Evolutionary conservation across 2,329 filamentous ascomycete genomes (phyloP).

Genomic region (Mycosphaerella arachidis): DNA sequence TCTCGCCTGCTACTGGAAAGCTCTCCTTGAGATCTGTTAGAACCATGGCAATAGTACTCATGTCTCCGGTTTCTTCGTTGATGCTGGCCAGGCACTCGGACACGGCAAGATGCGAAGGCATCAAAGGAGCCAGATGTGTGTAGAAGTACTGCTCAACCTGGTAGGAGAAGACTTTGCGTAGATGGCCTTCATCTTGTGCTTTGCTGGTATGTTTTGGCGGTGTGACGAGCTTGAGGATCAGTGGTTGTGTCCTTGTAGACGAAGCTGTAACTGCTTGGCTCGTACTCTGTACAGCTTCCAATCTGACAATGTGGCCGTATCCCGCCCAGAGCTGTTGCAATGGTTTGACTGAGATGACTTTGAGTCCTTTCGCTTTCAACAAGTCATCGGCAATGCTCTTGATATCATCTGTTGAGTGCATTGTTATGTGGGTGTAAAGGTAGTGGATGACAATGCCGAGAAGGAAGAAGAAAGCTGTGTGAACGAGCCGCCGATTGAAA

Average conservation of each 20-base stretch:
- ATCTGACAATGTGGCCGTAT: slow-evolving; percentile 52
- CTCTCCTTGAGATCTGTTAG: slow-evolving; percentile 52
- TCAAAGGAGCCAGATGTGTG: slow-evolving; percentile 47
- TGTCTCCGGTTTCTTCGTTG: neutral
- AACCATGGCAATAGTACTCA: slow-evolving; percentile 49
- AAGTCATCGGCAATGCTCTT: neutral
- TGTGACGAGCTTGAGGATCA: slow-evolving; percentile 59
- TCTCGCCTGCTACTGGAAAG: slow-evolving; percentile 56
- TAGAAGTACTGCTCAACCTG: slow-evolving; percentile 66
- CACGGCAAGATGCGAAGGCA: slow-evolving; percentile 45
- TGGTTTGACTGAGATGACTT: slow-evolving; percentile 1
- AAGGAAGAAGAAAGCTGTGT: neutral
- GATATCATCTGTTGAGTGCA: neutral
- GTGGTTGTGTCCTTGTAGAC: slow-evolving; percentile 4
- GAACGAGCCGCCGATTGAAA: neutral
- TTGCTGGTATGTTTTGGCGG: slow-evolving; percentile 40
- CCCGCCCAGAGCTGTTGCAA: slow-evolving; percentile 47
- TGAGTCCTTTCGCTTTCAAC: neutral
- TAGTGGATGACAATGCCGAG: neutral
- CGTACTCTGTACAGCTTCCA: slow-evolving; percentile 40
- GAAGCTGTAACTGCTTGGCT: neutral
- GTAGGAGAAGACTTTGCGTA: slow-evolving; percentile 63
- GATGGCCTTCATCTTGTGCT: slow-evolving; percentile 55
- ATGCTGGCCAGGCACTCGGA: slow-evolving; percentile 43
- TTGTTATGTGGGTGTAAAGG: neutral